Evolutionary conservation across 805 yeast species (phyloP).

Genomic region (Jamesozyma gamospora): DNA sequence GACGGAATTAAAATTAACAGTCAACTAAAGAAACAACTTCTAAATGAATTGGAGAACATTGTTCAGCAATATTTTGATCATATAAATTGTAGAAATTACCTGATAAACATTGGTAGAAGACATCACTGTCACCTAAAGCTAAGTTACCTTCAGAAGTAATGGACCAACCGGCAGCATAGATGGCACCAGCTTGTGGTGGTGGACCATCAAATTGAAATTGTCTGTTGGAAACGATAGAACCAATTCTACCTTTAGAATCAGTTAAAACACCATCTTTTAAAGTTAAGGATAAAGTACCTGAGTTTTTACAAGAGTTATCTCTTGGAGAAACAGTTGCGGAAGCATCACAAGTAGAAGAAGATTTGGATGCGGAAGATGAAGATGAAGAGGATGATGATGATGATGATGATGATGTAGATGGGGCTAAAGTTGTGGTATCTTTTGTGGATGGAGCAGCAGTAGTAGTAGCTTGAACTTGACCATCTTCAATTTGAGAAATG

Average conservation of each 20-base stretch:
- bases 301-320: constrained; percentile 20
- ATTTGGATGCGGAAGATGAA: constrained; percentile 5
- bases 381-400: constrained; percentile 7
- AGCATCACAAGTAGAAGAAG: constrained; percentile 19
- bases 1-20: constrained; percentile 30
- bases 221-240: constrained; percentile 63
- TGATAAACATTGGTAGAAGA: constrained; percentile 56
- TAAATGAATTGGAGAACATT: constrained; percentile 48
- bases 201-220: constrained; percentile 76
- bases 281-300: constrained; percentile 40
- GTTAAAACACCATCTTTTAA: constrained; percentile 41
- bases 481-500: constrained; percentile 51
- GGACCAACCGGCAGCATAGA: constrained; percentile 56
- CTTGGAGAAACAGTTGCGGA: constrained; percentile 21
- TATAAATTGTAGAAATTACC: constrained; percentile 62
- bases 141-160: constrained; percentile 44
- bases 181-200: constrained; percentile 64
- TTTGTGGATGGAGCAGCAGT: constrained; percentile 34
- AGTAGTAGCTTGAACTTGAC: constrained; percentile 38
- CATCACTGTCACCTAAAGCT: constrained; percentile 47
- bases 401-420: constrained; percentile 6
- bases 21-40: constrained; percentile 38
- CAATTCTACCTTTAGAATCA: constrained; percentile 52
- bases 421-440: constrained; percentile 7
- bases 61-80: constrained; percentile 42